Percentiles rank a stretch among this genome's conserved stretches.
These are phyloP conservation scores for Ophiostoma triangulosporum DNA, from an alignment of 2,329 filamentous ascomycete genomes.

Conservation along the genomic window DNA sequence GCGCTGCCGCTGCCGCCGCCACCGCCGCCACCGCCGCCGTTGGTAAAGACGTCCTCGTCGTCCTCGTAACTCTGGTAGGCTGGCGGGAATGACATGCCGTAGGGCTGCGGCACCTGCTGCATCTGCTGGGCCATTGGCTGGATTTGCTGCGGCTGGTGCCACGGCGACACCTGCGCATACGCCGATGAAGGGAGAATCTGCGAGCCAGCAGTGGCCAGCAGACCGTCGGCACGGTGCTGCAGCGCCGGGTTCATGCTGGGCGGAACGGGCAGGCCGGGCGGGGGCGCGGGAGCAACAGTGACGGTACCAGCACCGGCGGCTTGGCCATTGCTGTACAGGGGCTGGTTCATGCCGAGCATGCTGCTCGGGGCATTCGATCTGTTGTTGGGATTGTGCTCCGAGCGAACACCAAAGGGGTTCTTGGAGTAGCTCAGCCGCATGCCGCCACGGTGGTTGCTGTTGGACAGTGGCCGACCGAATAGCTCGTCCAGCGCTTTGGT, in stretches of 20 bases:
- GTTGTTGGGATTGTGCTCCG: constrained; percentile 47
- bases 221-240: neutral
- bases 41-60: neutral
- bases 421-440: constrained; percentile 96
- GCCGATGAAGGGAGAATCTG: neutral
- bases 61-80: neutral
- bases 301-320: neutral
- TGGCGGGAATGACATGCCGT: neutral
- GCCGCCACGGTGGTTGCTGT: constrained; percentile 62
- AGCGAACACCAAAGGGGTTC: constrained; percentile 86
- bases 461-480: constrained; percentile 76
- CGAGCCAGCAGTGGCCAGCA: neutral
- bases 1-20: neutral
- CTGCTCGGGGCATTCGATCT: neutral
- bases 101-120: neutral
- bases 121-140: neutral
- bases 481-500: constrained; percentile 83
- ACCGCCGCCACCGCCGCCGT: neutral
- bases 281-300: constrained; percentile 40
- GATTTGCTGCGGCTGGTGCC: neutral
- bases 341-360: neutral
- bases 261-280: constrained; percentile 65
- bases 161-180: neutral
- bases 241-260: constrained; percentile 43
- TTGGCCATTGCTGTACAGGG: constrained; percentile 13